Evolutionary conservation across 495 filamentous ascomycete species (phyloP).

Genomic region (Penicillium flavigenum): DNA sequence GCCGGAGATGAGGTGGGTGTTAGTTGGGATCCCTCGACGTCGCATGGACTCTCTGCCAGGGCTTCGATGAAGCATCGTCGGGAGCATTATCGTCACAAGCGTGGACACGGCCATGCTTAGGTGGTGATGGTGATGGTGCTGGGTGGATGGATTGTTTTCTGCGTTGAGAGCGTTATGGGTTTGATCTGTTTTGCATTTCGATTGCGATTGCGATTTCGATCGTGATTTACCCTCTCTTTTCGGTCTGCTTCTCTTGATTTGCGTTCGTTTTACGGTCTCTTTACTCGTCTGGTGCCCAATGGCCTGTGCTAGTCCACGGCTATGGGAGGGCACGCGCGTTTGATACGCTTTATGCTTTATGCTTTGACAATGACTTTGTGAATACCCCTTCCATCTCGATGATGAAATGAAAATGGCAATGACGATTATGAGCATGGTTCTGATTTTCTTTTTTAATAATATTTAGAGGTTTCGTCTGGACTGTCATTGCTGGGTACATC

Average conservation of each 20-base stretch:
- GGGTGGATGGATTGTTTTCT: not conserved
- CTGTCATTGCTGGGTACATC: not conserved
- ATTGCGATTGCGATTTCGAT: not conserved
- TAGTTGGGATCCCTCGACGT: not conserved
- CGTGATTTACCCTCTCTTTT: not conserved
- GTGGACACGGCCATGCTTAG: conserved; percentile 3
- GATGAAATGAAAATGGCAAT: not conserved
- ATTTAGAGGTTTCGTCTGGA: not conserved
- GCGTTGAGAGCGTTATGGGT: not conserved
- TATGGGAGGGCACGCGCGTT: not conserved
- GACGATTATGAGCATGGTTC: not conserved
- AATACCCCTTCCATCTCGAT: not conserved
- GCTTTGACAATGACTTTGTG: conserved; percentile 5
- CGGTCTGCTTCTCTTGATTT: not conserved
- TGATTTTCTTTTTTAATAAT: not conserved
- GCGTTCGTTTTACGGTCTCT: not conserved
- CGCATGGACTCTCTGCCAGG: not conserved
- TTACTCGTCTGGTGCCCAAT: not conserved
- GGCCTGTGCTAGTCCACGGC: conserved; percentile 9
- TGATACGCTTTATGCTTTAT: conserved; percentile 7
- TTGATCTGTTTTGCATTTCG: conserved; percentile 5
- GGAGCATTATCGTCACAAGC: conserved; percentile 11
- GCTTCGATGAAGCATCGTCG: conserved; percentile 18
- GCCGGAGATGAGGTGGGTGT: not conserved
- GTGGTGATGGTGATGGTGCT: not conserved